Conservation (phyloP, 352 stramenopile genomes). For the Thalassiosira sp. region DNA sequence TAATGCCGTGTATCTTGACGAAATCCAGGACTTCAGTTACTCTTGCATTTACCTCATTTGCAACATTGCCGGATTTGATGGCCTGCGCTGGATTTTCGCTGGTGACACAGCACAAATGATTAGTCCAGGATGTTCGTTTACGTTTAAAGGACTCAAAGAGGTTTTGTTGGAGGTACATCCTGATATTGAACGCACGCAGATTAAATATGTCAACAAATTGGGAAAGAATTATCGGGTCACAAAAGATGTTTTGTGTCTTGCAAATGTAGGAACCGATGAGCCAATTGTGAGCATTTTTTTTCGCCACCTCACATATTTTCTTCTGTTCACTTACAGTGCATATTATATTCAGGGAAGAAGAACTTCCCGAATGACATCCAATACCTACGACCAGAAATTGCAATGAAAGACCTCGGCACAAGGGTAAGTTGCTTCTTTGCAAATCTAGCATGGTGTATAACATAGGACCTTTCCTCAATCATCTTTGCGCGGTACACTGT, state of each 20-base stretch:
- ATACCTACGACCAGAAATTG: constrained; percentile 37
- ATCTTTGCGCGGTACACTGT: background rate
- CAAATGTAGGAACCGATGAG: constrained; percentile 30
- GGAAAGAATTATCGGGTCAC: constrained; percentile 52
- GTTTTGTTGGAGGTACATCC: constrained; percentile 37
- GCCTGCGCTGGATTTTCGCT: constrained; percentile 48
- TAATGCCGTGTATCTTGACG: constrained; percentile 40
- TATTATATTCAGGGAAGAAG: constrained; percentile 39
- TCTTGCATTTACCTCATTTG: constrained; percentile 55
- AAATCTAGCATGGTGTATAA: background rate
- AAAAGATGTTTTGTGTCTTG: constrained; percentile 46
- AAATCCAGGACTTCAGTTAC: constrained; percentile 58
- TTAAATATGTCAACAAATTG: constrained; percentile 49
- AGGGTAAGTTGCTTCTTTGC: constrained; percentile 23
- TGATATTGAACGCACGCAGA: constrained; percentile 29
- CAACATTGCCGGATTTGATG: constrained; percentile 33
- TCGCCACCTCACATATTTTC: background rate
- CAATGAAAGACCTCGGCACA: constrained; percentile 51
- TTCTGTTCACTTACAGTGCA: constrained; percentile 13
- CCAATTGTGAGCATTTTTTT: background rate
- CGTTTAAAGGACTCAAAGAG: constrained; percentile 56
- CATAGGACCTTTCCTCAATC: background rate
- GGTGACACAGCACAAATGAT: constrained; percentile 64
- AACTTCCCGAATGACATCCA: constrained; percentile 39
- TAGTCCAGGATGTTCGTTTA: constrained; percentile 44